Percentiles rank a stretch among this genome's conserved stretches.
phyloP scores from a whole-genome alignment of 495 filamentous ascomycete species.

The Cladorrhinum samala region DNA sequence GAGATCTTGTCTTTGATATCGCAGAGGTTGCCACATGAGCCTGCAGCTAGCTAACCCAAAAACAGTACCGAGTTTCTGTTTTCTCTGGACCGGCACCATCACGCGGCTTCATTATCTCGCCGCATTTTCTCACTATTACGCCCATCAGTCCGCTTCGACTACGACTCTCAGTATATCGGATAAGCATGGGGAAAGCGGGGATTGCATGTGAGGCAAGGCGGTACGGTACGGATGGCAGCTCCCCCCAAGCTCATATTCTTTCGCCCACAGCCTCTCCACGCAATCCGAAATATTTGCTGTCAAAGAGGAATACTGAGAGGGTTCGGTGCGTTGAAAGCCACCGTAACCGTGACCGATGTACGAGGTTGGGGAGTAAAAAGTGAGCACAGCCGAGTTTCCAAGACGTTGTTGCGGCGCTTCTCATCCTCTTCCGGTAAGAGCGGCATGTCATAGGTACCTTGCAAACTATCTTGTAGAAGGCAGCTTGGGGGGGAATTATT shows the following conservation, averaged over 20 bases:
- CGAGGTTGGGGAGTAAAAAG: too few relatives aligned
- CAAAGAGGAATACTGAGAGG: too few relatives aligned
- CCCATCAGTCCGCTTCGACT: too few relatives aligned
- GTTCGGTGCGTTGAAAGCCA: too few relatives aligned
- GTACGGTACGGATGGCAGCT: too few relatives aligned
- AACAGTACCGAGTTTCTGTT: background rate
- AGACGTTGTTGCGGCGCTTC: background rate
- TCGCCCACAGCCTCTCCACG: background rate
- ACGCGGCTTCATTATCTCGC: background rate
- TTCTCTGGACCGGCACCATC: background rate
- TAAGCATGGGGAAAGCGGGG: too few relatives aligned
- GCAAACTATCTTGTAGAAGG: background rate
- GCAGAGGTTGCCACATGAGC: background rate
- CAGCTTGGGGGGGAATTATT: background rate
- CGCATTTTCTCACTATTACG: background rate
- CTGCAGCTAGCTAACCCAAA: background rate
- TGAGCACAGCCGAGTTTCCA: background rate
- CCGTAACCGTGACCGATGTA: background rate
- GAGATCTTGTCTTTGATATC: background rate
- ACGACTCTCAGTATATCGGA: too few relatives aligned
- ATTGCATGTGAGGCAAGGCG: too few relatives aligned
- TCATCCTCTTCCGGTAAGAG: background rate
- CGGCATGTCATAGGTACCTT: constrained; percentile 6
- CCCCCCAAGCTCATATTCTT: too few relatives aligned
- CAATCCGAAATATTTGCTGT: background rate